Percentiles rank a stretch among this genome's conserved stretches.
Conservation (phyloP, 139 green algal species). For the Desmodesmus armatus region DNA sequence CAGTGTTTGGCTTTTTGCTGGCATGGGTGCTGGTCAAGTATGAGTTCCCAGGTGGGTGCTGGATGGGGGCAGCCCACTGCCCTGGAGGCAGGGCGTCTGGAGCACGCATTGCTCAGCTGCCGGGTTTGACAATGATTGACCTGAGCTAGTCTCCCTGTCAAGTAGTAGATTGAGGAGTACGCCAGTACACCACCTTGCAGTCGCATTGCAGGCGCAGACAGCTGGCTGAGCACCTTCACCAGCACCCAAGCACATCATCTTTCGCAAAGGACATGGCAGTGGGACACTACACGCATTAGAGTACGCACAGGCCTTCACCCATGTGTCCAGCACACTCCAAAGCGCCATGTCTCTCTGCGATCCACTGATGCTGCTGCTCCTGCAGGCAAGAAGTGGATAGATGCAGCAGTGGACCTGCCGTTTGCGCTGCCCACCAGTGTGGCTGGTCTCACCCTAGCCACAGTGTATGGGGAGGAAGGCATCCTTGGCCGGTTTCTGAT, state of each 20-base stretch:
- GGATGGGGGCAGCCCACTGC: no score
- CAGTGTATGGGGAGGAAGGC: conserved; percentile 73
- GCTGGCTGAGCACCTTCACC: background rate
- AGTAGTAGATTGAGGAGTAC: no score
- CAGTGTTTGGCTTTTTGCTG: conserved; percentile 80
- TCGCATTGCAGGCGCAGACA: no score
- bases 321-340: background rate
- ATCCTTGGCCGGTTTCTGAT: conserved; percentile 59
- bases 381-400: conserved; percentile 69
- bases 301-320: background rate
- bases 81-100: no score
- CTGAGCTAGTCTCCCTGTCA: no score
- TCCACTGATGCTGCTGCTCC: background rate
- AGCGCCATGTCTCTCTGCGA: background rate
- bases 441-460: conserved; percentile 77
- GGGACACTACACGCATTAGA: no score
- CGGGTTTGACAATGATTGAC: no score
- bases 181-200: no score
- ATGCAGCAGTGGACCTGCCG: conserved; percentile 78
- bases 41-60: conserved; percentile 56
- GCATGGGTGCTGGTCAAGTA: conserved; percentile 80
- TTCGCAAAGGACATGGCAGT: no score
- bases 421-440: conserved; percentile 81
- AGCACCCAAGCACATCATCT: no score
- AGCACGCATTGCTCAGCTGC: no score